Evolutionary conservation across 148 eudicot genomes (phyloP).

Genomic region (Spergularia bocconei): DNA sequence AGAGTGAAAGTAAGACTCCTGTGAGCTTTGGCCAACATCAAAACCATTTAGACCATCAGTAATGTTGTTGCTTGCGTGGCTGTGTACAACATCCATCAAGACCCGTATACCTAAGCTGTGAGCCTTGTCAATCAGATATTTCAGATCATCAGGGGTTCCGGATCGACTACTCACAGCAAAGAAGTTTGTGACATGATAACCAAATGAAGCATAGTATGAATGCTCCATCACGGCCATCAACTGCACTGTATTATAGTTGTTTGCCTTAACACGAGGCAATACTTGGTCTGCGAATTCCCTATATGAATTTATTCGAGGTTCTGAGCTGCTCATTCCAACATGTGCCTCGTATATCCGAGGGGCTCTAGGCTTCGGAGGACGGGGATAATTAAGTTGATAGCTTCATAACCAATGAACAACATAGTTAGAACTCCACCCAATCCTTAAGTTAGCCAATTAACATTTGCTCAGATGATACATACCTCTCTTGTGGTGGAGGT

Average conservation of each 20-base stretch:
- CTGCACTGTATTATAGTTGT: conserved; percentile 92
- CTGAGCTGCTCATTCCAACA: conserved; percentile 97
- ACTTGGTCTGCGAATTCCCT: conserved; percentile 90
- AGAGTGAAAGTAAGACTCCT: conserved; percentile 85
- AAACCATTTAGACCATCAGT: conserved; percentile 94
- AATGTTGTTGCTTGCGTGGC: conserved; percentile 88
- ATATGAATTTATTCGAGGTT: conserved; percentile 83
- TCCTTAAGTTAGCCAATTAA: neutral
- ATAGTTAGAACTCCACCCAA: conserved; percentile 10
- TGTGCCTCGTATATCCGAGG: conserved; percentile 96
- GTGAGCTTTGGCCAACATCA: conserved; percentile 91
- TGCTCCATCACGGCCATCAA: conserved; percentile 99
- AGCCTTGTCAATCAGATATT: conserved; percentile 93
- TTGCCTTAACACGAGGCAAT: conserved; percentile 86
- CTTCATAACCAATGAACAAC: conserved; percentile 37
- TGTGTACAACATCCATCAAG: conserved; percentile 90
- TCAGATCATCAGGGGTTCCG: conserved; percentile 94
- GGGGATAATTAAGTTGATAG: conserved; percentile 72
- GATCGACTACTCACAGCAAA: conserved; percentile 95
- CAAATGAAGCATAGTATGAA: conserved; percentile 93
- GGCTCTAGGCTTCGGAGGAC: conserved; percentile 71
- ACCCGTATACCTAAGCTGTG: conserved; percentile 89
- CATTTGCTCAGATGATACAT: neutral
- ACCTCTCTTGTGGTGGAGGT: conserved; percentile 86
- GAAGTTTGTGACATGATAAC: conserved; percentile 94